Evolutionary conservation across 73 alveolate species (phyloP), one percentile per base, ranked within the genome.

Genomic region (Paramecium primaurelia): DNA sequence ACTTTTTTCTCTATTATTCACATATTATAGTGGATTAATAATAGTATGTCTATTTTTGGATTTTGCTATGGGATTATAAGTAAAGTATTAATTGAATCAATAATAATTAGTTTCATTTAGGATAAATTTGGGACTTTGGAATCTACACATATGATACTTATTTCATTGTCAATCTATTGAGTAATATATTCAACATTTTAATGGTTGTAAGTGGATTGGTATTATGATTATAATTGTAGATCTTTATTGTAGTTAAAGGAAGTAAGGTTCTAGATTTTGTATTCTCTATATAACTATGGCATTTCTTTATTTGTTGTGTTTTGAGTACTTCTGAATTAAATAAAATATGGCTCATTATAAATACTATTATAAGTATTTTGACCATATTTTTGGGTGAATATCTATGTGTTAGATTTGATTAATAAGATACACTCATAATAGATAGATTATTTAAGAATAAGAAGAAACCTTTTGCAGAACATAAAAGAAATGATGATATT

Each of bases 261-360:
- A 75, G 60, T 20, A 75, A 75, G 60, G 88, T 75, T n/a, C n/a
- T 75, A 18, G 88, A 75, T 75, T 75, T 75, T 75, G 88, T 75
- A 5, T 36, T 42, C 16, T 38, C 88, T 25, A 2, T 75, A 11
- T 75, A 75, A 1, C 11, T 75, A 12, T 30, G 38, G 22, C 88
- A 75, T 75, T 75, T 38, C 38, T 16, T 75, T 22, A 30, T 75
- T 14, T 75, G 88, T 75, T 36, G 68, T n/a, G 20, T 37, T 10
- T 25, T 75, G 25, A 75, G 88, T 37, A 4, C 38, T 9, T 30
- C 88, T 0, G 38, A 75, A 38, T 75, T 75, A 1, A 38, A 26
- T 25, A 38, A 42, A 10, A 6, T 26, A 7, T 75, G 88, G 88
- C 60, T 75, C 4, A 42, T 75, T 16, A n/a, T 75, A 42, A 75